Evolutionary conservation across 306 rosid species (phyloP).

Genomic region (Lablab purpureus): DNA sequence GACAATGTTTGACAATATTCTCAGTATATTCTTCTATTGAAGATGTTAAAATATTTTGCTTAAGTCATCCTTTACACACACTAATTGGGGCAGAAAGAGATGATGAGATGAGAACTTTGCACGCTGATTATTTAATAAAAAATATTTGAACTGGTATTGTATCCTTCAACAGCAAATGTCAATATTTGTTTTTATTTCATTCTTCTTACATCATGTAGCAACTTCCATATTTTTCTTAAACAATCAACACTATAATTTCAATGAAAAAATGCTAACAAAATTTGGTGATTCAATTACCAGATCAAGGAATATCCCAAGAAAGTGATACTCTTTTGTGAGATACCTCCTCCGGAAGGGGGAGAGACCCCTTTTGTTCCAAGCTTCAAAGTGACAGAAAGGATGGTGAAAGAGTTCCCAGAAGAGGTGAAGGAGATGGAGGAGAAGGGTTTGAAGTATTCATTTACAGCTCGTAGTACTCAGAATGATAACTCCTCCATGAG

Average conservation of each 20-base stretch:
- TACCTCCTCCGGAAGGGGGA: slow-evolving; percentile 90
- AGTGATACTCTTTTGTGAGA: slow-evolving; percentile 74
- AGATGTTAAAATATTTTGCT: slow-evolving; percentile 30
- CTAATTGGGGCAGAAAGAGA: slow-evolving; percentile 14
- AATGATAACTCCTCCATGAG: slow-evolving; percentile 72
- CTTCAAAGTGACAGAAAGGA: slow-evolving; percentile 70
- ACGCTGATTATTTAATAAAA: slow-evolving; percentile 9
- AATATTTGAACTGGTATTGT: slow-evolving; percentile 3
- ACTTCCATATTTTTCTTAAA: slow-evolving; percentile 23
- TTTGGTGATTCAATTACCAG: slow-evolving; percentile 41
- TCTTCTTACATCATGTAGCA: slow-evolving; percentile 17
- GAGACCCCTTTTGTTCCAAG: slow-evolving; percentile 88
- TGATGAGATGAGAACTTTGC: neutral
- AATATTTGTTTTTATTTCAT: neutral
- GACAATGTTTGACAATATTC: slow-evolving; percentile 25
- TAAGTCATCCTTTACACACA: slow-evolving; percentile 31
- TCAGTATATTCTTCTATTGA: slow-evolving; percentile 19
- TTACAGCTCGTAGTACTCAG: slow-evolving; percentile 63
- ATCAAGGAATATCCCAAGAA: slow-evolving; percentile 71
- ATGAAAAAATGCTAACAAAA: neutral
- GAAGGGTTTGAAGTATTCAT: slow-evolving; percentile 70
- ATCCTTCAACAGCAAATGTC: neutral
- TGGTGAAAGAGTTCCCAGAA: slow-evolving; percentile 79
- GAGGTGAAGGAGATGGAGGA: slow-evolving; percentile 66
- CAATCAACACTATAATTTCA: neutral